Evolutionary conservation across 345 rosid species (phyloP).

Genomic region (Arabis hirsuta): DNA sequence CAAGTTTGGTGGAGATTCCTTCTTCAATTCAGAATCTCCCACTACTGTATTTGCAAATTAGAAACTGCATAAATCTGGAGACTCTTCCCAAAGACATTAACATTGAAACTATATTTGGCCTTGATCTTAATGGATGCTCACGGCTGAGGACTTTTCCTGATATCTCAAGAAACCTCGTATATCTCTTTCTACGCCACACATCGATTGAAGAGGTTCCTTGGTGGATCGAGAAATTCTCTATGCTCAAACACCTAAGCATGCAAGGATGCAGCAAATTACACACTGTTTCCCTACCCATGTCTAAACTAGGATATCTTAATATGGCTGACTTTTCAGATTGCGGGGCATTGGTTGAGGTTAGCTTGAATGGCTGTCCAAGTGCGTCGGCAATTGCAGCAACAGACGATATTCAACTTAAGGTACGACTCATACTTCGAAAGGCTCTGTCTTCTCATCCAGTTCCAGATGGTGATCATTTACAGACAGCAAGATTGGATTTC

Average conservation of each 20-base stretch:
- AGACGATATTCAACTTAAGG: background rate
- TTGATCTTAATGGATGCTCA: slow-evolving; percentile 10
- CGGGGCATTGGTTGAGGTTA: background rate
- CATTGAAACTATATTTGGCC: background rate
- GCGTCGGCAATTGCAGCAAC: background rate
- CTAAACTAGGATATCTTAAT: background rate
- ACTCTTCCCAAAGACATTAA: background rate
- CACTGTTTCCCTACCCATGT: background rate
- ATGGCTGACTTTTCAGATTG: background rate
- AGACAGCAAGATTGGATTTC: background rate
- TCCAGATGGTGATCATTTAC: background rate
- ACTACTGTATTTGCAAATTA: background rate
- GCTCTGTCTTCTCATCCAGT: background rate
- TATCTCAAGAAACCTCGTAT: slow-evolving; percentile 4
- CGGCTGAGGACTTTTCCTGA: slow-evolving; percentile 27
- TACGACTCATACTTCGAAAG: background rate
- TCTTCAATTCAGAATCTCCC: slow-evolving; percentile 2
- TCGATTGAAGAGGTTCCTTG: slow-evolving; percentile 28
- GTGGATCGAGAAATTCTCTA: background rate
- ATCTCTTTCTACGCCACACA: background rate
- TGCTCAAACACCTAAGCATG: background rate
- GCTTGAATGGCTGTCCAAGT: background rate
- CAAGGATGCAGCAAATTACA: background rate
- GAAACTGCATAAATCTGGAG: slow-evolving; percentile 6
- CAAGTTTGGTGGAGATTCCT: slow-evolving; percentile 7